phyloP scores from a whole-genome alignment of 2,329 filamentous ascomycete species.

The Exophiala sp. region DNA sequence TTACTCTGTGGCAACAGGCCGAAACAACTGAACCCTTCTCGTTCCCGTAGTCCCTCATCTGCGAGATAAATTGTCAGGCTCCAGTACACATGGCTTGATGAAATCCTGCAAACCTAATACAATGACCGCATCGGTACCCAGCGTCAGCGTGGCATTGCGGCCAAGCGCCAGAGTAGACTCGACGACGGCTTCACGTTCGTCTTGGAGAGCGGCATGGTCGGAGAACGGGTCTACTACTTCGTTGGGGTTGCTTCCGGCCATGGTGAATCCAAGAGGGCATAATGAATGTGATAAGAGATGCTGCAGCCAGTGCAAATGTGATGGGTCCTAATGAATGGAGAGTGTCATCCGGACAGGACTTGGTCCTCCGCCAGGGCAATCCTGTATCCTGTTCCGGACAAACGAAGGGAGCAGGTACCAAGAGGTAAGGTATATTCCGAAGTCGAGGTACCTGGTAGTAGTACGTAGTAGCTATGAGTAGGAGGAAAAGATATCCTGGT shows the following conservation, averaged over 20 bases:
- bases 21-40: slow-evolving; percentile 47
- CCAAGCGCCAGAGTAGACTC: slow-evolving; percentile 50
- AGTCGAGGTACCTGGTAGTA: too few relatives aligned
- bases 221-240: slow-evolving; percentile 19
- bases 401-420: neutral
- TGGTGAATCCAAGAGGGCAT: slow-evolving; percentile 11
- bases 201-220: slow-evolving; percentile 16
- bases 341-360: neutral
- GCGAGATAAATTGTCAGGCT: slow-evolving; percentile 9
- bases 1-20: slow-evolving; percentile 50
- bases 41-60: slow-evolving; percentile 22
- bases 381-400: neutral
- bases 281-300: slow-evolving; percentile 8
- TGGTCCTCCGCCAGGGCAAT: neutral
- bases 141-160: slow-evolving; percentile 54
- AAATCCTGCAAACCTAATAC: slow-evolving; percentile 45
- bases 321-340: neutral
- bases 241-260: slow-evolving; percentile 9
- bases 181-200: slow-evolving; percentile 34
- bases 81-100: neutral
- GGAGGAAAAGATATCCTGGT: too few relatives aligned
- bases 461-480: too few relatives aligned
- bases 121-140: slow-evolving; percentile 56
- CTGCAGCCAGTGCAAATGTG: neutral
- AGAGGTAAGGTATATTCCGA: too few relatives aligned